These are phyloP conservation scores for Alisma plantagoaquatica DNA, from an alignment of 106 monocot genomes.

Conservation along the genomic window DNA sequence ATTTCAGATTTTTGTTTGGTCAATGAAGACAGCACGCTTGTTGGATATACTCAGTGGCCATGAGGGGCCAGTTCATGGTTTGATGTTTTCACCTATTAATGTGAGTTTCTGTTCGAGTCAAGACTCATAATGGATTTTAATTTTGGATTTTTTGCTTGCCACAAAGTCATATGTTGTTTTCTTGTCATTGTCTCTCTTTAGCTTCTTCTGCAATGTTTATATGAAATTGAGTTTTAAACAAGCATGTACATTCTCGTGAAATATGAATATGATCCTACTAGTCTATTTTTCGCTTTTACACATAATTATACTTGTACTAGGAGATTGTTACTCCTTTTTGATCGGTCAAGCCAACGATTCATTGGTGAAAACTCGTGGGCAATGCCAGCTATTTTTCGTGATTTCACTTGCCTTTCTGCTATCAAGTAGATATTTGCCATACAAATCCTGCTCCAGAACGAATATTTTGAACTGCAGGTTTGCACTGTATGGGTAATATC, in stretches of 20 bases:
- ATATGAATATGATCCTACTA: too few species aligned
- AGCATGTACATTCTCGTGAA: too few species aligned
- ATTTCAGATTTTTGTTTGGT: slow-evolving; percentile 94
- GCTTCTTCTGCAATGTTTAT: too few species aligned
- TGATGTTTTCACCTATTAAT: slow-evolving; percentile 90
- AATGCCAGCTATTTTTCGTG: background rate
- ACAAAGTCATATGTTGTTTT: background rate
- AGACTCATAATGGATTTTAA: background rate
- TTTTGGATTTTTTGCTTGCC: background rate
- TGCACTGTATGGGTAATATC: background rate
- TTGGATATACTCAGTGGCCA: slow-evolving; percentile 93
- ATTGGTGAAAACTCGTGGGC: too few species aligned
- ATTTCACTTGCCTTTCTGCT: background rate
- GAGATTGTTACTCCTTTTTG: too few species aligned
- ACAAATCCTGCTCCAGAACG: background rate
- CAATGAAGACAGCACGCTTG: slow-evolving; percentile 91
- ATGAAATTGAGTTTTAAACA: too few species aligned
- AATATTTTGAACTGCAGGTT: background rate
- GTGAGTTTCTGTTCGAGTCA: slow-evolving; percentile 29
- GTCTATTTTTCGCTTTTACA: too few species aligned
- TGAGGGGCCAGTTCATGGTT: slow-evolving; percentile 91
- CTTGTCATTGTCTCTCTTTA: background rate
- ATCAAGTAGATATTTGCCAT: background rate
- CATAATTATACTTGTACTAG: too few species aligned
- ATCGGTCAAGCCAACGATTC: too few species aligned